Evolutionary conservation across 371 early-diverging fungal species (phyloP).

Genomic region (Basidiobolus meristosporus): DNA sequence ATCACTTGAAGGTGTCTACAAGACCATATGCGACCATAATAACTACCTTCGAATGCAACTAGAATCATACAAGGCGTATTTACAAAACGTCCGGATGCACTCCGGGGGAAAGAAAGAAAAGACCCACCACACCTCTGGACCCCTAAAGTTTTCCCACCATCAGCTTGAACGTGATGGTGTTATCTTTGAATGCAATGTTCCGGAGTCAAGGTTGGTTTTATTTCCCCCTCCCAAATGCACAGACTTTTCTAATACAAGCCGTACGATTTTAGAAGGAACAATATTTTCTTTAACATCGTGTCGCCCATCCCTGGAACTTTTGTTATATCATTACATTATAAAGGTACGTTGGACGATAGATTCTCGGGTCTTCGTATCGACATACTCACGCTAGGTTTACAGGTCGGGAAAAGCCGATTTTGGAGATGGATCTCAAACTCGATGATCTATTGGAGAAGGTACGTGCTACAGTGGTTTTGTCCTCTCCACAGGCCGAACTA

Average conservation of each 20-base stretch:
- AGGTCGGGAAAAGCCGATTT: conserved; percentile 79
- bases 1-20: conserved; percentile 65
- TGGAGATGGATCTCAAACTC: conserved; percentile 88
- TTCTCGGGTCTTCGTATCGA: no score
- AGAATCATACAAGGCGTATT: conserved; percentile 84
- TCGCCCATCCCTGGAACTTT: conserved; percentile 80
- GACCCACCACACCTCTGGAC: conserved; percentile 22
- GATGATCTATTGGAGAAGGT: conserved; percentile 89
- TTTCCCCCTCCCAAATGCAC: no score
- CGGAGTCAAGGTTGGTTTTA: conserved; percentile 70
- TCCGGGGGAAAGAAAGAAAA: conserved; percentile 24
- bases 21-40: conserved; percentile 87
- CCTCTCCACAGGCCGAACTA: no score
- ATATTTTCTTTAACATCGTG: conserved; percentile 72
- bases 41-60: conserved; percentile 73
- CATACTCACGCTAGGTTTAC: no score
- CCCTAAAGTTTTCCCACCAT: conserved; percentile 60
- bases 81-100: conserved; percentile 84
- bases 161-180: conserved; percentile 81
- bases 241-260: no score
- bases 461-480: no score
- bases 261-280: conserved; percentile 59
- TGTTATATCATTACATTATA: conserved; percentile 74
- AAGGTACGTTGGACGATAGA: no score
- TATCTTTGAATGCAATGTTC: conserved; percentile 77